These are phyloP conservation scores for Glomus cerebriforme DNA, from an alignment of 192 early-diverging fungal species.

Conservation along the genomic window DNA sequence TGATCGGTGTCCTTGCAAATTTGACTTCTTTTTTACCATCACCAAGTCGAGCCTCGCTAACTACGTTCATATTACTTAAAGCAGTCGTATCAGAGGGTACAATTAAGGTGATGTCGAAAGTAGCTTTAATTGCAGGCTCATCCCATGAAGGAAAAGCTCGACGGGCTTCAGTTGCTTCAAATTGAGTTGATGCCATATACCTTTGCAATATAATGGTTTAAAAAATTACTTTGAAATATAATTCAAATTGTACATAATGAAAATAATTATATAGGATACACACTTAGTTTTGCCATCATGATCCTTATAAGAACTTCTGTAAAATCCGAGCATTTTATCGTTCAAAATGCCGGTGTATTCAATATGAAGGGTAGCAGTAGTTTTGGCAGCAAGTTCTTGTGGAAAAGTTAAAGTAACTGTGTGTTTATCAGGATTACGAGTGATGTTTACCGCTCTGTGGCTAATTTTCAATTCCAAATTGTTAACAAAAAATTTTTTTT, in stretches of 20 bases:
- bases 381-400: conserved; percentile 52
- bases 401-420: conserved; percentile 62
- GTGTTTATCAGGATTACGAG: conserved; percentile 46
- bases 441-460: conserved; percentile 47
- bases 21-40: conserved; percentile 78
- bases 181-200: conserved; percentile 92
- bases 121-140: conserved; percentile 94
- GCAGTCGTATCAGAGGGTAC: conserved; percentile 77
- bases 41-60: conserved; percentile 61
- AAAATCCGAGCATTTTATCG: conserved; percentile 94
- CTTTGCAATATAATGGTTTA: conserved; percentile 34
- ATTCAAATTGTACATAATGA: background rate
- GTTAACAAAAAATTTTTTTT: background rate
- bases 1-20: conserved; percentile 88
- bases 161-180: conserved; percentile 90
- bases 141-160: conserved; percentile 97
- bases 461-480: conserved; percentile 22
- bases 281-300: conserved; percentile 30
- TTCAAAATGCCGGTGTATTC: conserved; percentile 70
- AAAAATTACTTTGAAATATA: background rate
- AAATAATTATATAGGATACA: background rate
- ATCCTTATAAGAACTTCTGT: conserved; percentile 71
- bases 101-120: conserved; percentile 86
- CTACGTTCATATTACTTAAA: conserved; percentile 90
- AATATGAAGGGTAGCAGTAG: conserved; percentile 56